Evolutionary conservation across 139 green algal species (phyloP), one percentile per base, ranked within the genome.

Genomic region (Medakamo hakoo): DNA sequence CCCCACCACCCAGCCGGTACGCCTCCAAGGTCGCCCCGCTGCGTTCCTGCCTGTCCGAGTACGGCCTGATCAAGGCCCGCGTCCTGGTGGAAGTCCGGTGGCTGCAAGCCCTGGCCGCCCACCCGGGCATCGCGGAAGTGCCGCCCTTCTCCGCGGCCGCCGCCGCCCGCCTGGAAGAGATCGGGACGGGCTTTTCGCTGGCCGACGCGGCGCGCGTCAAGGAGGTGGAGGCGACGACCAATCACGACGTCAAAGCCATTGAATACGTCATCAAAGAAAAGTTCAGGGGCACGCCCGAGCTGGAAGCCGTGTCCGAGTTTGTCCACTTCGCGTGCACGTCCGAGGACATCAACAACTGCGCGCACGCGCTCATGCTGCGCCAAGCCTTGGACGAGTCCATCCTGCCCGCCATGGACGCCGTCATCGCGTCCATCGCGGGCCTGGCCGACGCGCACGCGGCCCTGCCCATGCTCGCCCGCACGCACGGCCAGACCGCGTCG

Each of bases 341-440:
- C 57, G 82, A 97, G 79, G 93, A 99, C 80, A 97, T 99, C 84
- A 99, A 99, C 85, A 99, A 99, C 80, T 78, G 98, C 29, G 79
- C 77, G 28, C 92, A 99, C 73, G 92, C 84, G 1, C 78, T 99
- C 26, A 97, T 96, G 88, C 84, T 99, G 49, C 73, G 83, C 27
- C 84, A 95, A 58, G 92, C 85, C 2, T 30, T 95, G 22, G n/a
- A 80, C 4, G 25, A 66, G 1, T 76, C 93, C 66, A 57, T 95
- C 22, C 78, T 95, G 22, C 89, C 89, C 3, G 73, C 75, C 67
- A 96, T 95, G 88, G 85, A 95, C 76, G 67, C 77, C 55, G 65
- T 98, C 16, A 87, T 96, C 30, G 30, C 27, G 0, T 75, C 76
- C 60, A 69, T 97, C 3, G 60, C 64, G 19, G 68, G 61, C 18